These are phyloP conservation scores for Fusarium aywerte DNA, from an alignment of 2,329 filamentous ascomycete genomes.

Conservation along the genomic window DNA sequence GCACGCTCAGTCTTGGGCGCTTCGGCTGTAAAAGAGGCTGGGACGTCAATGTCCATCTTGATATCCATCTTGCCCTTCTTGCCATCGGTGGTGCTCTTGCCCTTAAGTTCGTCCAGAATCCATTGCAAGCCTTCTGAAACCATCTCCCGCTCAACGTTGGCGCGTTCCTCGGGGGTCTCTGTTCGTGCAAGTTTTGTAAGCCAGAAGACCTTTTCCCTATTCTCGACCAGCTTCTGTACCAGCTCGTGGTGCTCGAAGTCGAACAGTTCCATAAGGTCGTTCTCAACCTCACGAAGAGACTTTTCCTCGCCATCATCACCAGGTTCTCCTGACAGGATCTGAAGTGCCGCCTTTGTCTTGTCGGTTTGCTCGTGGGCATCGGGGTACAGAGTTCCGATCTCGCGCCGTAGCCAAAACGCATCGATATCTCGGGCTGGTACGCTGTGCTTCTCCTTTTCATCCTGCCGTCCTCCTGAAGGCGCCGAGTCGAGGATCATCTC, in stretches of 20 bases:
- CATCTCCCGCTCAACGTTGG: conserved; percentile 89
- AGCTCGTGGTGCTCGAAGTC: conserved; percentile 96
- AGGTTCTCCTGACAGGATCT: conserved; percentile 80
- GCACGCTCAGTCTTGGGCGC: conserved; percentile 63
- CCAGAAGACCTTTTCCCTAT: conserved; percentile 95
- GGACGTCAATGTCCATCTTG: conserved; percentile 92
- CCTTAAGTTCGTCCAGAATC: conserved; percentile 88
- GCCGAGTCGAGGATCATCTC: conserved; percentile 86
- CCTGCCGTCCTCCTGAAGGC: conserved; percentile 56
- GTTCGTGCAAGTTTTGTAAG: conserved; percentile 86
- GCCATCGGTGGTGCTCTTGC: conserved; percentile 70
- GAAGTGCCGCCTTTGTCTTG: conserved; percentile 86
- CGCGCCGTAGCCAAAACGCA: conserved; percentile 95
- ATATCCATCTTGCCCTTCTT: conserved; percentile 80
- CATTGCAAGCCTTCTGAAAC: conserved; percentile 84
- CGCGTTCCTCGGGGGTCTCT: conserved; percentile 80
- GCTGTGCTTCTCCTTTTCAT: conserved; percentile 66
- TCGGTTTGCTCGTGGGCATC: conserved; percentile 94
- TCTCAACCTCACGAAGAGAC: conserved; percentile 91
- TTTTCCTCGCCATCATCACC: conserved; percentile 84
- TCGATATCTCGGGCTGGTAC: conserved; percentile 92
- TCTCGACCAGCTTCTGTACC: conserved; percentile 89
- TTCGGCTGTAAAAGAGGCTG: conserved; percentile 65
- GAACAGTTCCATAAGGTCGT: conserved; percentile 97
- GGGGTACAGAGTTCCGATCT: conserved; percentile 87